Conservation (phyloP, 2,329 filamentous ascomycete genomes). For the Xylogone sp. region DNA sequence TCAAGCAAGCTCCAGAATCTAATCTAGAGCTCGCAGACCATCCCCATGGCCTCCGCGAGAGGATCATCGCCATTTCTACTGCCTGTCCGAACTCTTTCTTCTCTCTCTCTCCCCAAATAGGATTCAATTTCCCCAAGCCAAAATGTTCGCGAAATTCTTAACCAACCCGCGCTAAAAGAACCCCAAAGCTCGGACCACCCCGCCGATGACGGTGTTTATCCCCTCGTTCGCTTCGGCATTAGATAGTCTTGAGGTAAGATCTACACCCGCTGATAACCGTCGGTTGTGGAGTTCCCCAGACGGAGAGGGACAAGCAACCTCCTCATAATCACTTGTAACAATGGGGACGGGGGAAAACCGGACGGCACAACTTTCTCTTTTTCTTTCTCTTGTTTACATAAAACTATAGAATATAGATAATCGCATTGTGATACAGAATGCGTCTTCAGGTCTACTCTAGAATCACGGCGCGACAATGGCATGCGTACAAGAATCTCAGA, state of each 20-base stretch:
- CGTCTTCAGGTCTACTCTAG: slow-evolving; percentile 51
- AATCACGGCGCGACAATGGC: slow-evolving; percentile 48
- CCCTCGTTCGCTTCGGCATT: not conserved
- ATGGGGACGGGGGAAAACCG: no score
- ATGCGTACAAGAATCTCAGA: slow-evolving; percentile 32
- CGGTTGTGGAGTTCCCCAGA: not conserved
- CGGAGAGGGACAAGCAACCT: not conserved
- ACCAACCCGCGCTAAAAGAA: not conserved
- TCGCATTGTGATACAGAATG: slow-evolving; percentile 45
- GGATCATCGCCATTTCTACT: slow-evolving; percentile 16
- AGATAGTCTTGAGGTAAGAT: no score
- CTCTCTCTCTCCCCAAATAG: no score
- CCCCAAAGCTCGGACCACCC: not conserved
- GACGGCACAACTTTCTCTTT: not conserved
- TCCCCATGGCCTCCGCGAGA: slow-evolving; percentile 17
- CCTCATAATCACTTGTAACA: not conserved
- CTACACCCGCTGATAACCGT: not conserved
- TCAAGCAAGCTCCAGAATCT: slow-evolving; percentile 37
- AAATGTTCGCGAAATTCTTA: not conserved
- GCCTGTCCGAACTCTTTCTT: no score
- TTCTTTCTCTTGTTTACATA: no score
- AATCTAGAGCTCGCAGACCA: slow-evolving; percentile 10
- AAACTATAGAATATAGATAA: not conserved
- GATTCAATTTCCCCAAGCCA: no score
- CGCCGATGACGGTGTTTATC: not conserved